These are phyloP conservation scores for Lichtheimia corymbifera DNA, from an alignment of 371 early-diverging fungal genomes.

Conservation along the genomic window DNA sequence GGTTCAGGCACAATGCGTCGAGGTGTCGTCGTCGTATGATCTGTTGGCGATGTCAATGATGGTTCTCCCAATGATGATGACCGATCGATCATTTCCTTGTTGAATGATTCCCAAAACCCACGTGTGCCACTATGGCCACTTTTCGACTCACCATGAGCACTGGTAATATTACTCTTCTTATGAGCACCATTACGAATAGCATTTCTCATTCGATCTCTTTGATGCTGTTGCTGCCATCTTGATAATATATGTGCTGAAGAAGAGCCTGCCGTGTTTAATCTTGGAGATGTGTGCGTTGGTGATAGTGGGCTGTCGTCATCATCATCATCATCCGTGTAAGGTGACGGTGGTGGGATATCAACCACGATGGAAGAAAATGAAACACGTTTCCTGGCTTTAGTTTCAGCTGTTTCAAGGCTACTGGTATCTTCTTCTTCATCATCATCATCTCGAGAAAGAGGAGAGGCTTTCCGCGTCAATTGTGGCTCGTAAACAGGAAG, in stretches of 20 bases:
- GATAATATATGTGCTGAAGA: slow-evolving; percentile 11
- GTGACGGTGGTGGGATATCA: slow-evolving; percentile 10
- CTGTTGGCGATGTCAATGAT: slow-evolving; percentile 1
- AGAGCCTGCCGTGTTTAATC: neutral
- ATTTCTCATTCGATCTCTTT: neutral
- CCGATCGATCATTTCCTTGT: slow-evolving; percentile 2
- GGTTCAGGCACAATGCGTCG: neutral
- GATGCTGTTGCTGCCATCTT: slow-evolving; percentile 14
- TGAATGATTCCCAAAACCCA: slow-evolving; percentile 18
- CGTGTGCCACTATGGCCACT: slow-evolving; percentile 3
- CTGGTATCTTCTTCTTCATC: neutral
- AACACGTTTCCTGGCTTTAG: slow-evolving; percentile 1
- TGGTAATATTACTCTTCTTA: too few species aligned
- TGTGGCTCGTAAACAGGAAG: slow-evolving; percentile 10
- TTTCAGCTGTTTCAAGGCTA: neutral
- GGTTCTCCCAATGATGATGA: neutral
- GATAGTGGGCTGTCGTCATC: neutral
- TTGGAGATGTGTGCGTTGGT: too few species aligned
- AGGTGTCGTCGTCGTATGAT: neutral
- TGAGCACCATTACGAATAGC: neutral
- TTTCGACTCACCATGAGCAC: neutral
- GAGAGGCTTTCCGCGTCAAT: neutral
- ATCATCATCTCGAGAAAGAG: neutral
- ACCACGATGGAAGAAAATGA: slow-evolving; percentile 11
- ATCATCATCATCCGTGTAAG: slow-evolving; percentile 5